Evolutionary conservation across 345 rosid genomes (phyloP).

Genomic region (Hypericum perforatum): DNA sequence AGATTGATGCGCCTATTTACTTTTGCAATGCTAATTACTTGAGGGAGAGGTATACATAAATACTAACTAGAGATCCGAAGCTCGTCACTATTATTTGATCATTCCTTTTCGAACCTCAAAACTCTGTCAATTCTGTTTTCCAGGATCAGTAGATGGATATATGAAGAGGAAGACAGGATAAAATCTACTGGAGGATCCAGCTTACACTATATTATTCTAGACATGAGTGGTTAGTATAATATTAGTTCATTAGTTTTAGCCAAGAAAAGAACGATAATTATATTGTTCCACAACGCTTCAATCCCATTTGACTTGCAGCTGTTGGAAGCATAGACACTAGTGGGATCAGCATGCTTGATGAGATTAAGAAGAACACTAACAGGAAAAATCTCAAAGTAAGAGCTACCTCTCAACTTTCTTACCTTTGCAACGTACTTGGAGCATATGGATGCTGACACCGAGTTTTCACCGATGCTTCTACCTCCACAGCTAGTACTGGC

Average conservation of each 20-base stretch:
- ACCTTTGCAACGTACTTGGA: background rate
- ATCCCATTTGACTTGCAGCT: slow-evolving; percentile 7
- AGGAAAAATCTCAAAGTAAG: slow-evolving; percentile 17
- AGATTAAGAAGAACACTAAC: slow-evolving; percentile 15
- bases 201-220: slow-evolving; percentile 20
- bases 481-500: slow-evolving; percentile 15
- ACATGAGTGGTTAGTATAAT: slow-evolving; percentile 16
- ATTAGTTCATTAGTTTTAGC: background rate
- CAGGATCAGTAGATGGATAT: slow-evolving; percentile 22
- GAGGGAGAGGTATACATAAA: background rate
- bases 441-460: background rate
- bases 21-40: slow-evolving; percentile 1
- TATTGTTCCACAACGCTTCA: background rate
- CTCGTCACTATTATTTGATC: too few relatives aligned
- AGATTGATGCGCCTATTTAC: slow-evolving; percentile 3
- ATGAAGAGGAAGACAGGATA: slow-evolving; percentile 20
- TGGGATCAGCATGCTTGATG: slow-evolving; percentile 19
- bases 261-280: background rate
- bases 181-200: slow-evolving; percentile 14
- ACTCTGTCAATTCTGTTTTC: background rate
- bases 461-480: background rate
- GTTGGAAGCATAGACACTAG: slow-evolving; percentile 26
- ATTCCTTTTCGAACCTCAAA: too few relatives aligned
- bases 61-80: background rate
- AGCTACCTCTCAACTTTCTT: background rate